phyloP scores from a whole-genome alignment of 2,329 filamentous ascomycete genomes.

The Curvularia spicifera region DNA sequence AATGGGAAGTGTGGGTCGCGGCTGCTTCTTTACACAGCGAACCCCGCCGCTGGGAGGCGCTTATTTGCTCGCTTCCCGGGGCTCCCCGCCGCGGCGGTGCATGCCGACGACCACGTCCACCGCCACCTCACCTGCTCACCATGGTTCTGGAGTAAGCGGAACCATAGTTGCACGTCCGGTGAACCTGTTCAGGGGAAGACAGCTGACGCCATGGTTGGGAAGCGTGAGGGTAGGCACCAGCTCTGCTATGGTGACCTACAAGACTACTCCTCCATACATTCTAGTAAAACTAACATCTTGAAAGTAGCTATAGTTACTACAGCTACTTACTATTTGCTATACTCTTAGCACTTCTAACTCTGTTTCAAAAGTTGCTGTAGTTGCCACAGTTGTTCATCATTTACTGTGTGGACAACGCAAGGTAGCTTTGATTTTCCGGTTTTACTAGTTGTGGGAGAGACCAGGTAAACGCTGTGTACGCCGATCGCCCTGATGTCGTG shows the following conservation, averaged over 20 bases:
- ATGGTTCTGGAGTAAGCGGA: not conserved
- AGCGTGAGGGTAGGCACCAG: no score
- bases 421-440: no score
- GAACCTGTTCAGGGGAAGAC: not conserved
- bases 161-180: not conserved
- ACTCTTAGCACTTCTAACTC: no score
- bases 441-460: no score
- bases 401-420: no score
- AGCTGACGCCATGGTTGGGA: not conserved
- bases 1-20: slow-evolving; percentile 15
- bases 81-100: slow-evolving; percentile 2
- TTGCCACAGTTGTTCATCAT: no score
- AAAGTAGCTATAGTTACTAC: no score
- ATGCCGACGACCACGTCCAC: slow-evolving; percentile 11
- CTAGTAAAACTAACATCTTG: no score
- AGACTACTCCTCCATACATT: no score
- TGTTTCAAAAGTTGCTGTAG: no score
- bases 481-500: not conserved
- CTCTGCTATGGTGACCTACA: no score
- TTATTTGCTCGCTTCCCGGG: slow-evolving; percentile 16
- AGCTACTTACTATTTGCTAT: not conserved
- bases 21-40: slow-evolving; percentile 7
- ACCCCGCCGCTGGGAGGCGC: slow-evolving; percentile 10
- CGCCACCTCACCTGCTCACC: slow-evolving; percentile 15
- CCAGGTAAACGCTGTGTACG: no score